phyloP scores from a whole-genome alignment of 345 rosid species.

The Physaria fendleri region DNA sequence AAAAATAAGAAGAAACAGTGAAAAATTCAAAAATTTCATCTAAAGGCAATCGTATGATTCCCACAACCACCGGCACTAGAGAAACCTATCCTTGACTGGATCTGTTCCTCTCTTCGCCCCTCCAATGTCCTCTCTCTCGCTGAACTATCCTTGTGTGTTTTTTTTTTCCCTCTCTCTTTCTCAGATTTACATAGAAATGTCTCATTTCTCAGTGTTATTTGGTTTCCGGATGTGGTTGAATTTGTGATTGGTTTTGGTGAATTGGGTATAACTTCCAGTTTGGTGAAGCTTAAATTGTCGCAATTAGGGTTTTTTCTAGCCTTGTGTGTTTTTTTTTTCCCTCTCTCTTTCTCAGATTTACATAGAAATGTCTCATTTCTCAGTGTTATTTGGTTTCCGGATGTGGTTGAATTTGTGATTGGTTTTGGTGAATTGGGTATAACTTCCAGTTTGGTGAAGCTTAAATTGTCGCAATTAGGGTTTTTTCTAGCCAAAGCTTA shows the following conservation, averaged over 20 bases:
- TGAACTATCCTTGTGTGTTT: constrained; percentile 71
- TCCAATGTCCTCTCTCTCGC: constrained; percentile 90
- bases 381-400: not conserved
- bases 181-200: not conserved
- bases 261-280: not conserved
- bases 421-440: not conserved
- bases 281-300: not conserved
- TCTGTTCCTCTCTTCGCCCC: constrained; percentile 94
- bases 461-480: not conserved
- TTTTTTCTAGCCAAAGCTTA: not conserved
- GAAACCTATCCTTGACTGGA: constrained; percentile 89
- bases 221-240: not conserved
- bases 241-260: not conserved
- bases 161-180: not conserved
- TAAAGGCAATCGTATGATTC: too few species aligned
- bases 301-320: constrained; percentile 42
- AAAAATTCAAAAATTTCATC: too few species aligned
- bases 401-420: constrained; percentile 3
- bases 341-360: not conserved
- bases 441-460: not conserved
- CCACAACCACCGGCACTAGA: too few species aligned
- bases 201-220: not conserved
- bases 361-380: not conserved
- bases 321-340: constrained; percentile 45
- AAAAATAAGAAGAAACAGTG: too few species aligned